These are phyloP conservation scores for Euphorbia pulcherrima DNA, from an alignment of 345 rosid genomes.

Conservation along the genomic window DNA sequence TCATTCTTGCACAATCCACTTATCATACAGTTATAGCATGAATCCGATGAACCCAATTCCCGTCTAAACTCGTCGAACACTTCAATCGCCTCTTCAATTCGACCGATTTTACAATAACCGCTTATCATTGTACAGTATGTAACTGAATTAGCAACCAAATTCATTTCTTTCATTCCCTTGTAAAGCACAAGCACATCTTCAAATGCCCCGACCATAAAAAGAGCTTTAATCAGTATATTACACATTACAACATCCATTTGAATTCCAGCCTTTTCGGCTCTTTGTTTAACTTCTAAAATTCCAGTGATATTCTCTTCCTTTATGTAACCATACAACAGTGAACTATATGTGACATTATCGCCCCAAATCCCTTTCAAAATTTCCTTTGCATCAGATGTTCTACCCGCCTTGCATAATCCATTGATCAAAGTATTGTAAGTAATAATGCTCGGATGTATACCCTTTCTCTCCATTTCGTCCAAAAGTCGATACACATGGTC, in stretches of 20 bases:
- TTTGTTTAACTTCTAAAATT: constrained; percentile 47
- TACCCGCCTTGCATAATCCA: constrained; percentile 66
- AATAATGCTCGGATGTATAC: constrained; percentile 50
- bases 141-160: constrained; percentile 50
- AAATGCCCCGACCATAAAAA: constrained; percentile 61
- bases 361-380: constrained; percentile 54
- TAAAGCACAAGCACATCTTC: constrained; percentile 63
- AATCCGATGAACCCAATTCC: constrained; percentile 42
- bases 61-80: constrained; percentile 66
- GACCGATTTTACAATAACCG: constrained; percentile 55
- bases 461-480: constrained; percentile 68
- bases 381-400: constrained; percentile 61
- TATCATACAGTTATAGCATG: constrained; percentile 58
- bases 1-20: constrained; percentile 56
- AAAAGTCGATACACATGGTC: constrained; percentile 44
- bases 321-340: constrained; percentile 60
- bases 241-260: constrained; percentile 65
- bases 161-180: constrained; percentile 52
- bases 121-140: constrained; percentile 57
- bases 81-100: constrained; percentile 71
- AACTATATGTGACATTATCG: constrained; percentile 57
- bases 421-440: constrained; percentile 60
- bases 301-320: constrained; percentile 50
- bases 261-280: constrained; percentile 48
- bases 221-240: constrained; percentile 66